Evolutionary conservation across 805 yeast species (phyloP), one percentile per base, ranked within the genome.

Genomic region (Zygoascus tannicola): DNA sequence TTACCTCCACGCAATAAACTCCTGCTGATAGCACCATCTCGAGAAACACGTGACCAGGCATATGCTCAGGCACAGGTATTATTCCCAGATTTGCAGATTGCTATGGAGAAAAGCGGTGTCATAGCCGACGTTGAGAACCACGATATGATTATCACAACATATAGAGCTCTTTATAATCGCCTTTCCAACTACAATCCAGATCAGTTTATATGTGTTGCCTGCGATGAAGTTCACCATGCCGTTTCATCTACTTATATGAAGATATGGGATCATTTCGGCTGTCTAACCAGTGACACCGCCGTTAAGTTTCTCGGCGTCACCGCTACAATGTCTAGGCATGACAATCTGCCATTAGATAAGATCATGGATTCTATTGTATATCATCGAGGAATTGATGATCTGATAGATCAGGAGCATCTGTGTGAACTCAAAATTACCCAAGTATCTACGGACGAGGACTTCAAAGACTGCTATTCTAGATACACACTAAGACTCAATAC

Each of bases 191-290:
- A 80, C 54, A 60, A 74, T 44, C 81, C 88, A 0, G 40, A 44
- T 2, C 74, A 75, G n/a, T 81, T 73, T 64, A 81, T 85, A 56
- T 68, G 87, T 26, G 74, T 90, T 15, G 77, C 88, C 18, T 68
- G 88, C 2, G 97, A 88, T 62, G 97, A 88, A 59, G 94, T 95
- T 34, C 97, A 88, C 57, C 97, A 88, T 61, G 80, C 94, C 0
- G 82, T 84, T 1, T 86, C 95, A 0, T 56, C 60, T 14, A 70
- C 87, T 1, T 90, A 88, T 66, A 37, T 63, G 15, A 68, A 70
- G 23, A 69, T 87, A 1, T 58, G 85, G 42, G 58, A 67, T 3
- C 69, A 84, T 54, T 85, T 88, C 53, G 66, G 67, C 0, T 80
- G 80, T 5, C 50, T 55, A 28, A 54, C 56, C 1, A 51, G 64